Evolutionary conservation across 2,329 filamentous ascomycete species (phyloP).

Genomic region (Penicillium thymicola): DNA sequence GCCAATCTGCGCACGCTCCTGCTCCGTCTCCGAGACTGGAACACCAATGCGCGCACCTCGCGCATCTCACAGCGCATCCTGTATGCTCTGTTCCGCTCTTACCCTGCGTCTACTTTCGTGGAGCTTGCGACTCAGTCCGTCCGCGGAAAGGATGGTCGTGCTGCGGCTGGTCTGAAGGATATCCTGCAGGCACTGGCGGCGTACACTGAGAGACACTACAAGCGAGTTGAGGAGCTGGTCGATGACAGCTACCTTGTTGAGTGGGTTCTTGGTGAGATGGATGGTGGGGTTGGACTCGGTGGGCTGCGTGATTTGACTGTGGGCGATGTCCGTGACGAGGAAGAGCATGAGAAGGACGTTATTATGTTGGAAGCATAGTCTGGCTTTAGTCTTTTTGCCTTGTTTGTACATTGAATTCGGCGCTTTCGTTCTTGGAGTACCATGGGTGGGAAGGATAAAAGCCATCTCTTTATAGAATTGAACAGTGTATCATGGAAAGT

Average conservation of each 20-base stretch:
- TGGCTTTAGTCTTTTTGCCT: slow-evolving; percentile 11
- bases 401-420: slow-evolving; percentile 24
- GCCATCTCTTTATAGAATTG: slow-evolving; percentile 25
- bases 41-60: slow-evolving; percentile 86
- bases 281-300: slow-evolving; percentile 56
- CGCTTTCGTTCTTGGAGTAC: slow-evolving; percentile 24
- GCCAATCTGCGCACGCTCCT: slow-evolving; percentile 84
- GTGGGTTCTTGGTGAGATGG: slow-evolving; percentile 92
- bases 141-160: slow-evolving; percentile 30
- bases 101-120: slow-evolving; percentile 74
- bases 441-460: slow-evolving; percentile 23
- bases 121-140: slow-evolving; percentile 54
- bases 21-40: slow-evolving; percentile 87
- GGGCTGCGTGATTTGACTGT: slow-evolving; percentile 25
- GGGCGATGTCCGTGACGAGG: slow-evolving; percentile 19
- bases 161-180: slow-evolving; percentile 68
- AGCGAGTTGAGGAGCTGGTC: slow-evolving; percentile 79
- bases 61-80: slow-evolving; percentile 82
- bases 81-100: slow-evolving; percentile 73
- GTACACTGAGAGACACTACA: slow-evolving; percentile 92
- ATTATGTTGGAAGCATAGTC: slow-evolving; percentile 38
- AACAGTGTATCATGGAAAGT: slow-evolving; percentile 8
- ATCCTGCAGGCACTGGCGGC: slow-evolving; percentile 81
- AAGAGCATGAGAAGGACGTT: slow-evolving; percentile 38
- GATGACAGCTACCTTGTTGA: slow-evolving; percentile 94